A percentile compares a stretch with the other conserved stretches of the same genome.
Conservation (phyloP, 108 stramenopile genomes). For the Nitzschia palea region DNA sequence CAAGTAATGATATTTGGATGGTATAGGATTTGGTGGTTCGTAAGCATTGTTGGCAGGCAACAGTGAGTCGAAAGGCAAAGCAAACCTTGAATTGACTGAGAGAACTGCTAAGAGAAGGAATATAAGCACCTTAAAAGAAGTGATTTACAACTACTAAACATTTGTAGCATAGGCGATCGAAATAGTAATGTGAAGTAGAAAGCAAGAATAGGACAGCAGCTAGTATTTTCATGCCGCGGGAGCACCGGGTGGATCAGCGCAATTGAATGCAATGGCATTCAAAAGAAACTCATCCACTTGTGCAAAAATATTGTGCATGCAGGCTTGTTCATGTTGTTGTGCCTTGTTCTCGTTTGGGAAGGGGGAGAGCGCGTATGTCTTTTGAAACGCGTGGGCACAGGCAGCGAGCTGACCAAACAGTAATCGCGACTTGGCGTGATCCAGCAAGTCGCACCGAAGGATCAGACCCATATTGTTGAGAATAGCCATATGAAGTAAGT, state of each 20-base stretch:
- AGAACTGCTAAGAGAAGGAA: too few relatives aligned
- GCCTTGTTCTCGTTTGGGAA: neutral
- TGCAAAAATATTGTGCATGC: neutral
- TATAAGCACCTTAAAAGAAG: too few relatives aligned
- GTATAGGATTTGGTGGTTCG: too few relatives aligned
- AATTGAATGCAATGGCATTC: neutral
- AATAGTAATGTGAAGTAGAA: too few relatives aligned
- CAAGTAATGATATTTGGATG: too few relatives aligned
- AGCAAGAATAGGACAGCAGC: too few relatives aligned
- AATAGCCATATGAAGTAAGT: neutral
- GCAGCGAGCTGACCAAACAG: neutral
- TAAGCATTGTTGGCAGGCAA: too few relatives aligned
- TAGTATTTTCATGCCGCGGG: neutral
- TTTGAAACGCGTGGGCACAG: neutral
- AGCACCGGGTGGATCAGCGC: neutral
- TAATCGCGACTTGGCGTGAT: neutral
- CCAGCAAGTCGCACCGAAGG: neutral
- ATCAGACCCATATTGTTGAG: slow-evolving; percentile 4
- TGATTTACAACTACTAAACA: too few relatives aligned
- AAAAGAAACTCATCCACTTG: neutral
- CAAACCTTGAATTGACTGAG: too few relatives aligned
- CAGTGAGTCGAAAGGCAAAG: too few relatives aligned
- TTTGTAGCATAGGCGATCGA: too few relatives aligned
- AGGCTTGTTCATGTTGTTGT: neutral
- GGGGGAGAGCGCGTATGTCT: neutral